Conservation (phyloP, 2,329 filamentous ascomycete species). For the Capronia coronata region DNA sequence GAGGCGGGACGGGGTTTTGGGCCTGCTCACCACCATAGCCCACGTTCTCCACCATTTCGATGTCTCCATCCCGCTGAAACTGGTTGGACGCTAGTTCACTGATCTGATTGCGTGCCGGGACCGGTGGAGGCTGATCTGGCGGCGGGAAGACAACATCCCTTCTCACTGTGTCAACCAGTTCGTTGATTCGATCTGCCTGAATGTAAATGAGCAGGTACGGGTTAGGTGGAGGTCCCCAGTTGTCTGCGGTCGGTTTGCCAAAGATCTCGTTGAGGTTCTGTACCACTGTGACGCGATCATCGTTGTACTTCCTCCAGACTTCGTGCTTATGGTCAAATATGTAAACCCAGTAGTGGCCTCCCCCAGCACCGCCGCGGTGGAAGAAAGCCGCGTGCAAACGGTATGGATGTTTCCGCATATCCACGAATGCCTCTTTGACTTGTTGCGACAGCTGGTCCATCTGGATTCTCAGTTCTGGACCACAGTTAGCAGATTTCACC, state of each 20-base stretch:
- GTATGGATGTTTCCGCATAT: slow-evolving; percentile 63
- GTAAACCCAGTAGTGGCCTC: slow-evolving; percentile 95
- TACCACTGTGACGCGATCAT: slow-evolving; percentile 67
- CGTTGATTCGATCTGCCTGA: slow-evolving; percentile 57
- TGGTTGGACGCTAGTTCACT: slow-evolving; percentile 15
- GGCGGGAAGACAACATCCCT: slow-evolving; percentile 34
- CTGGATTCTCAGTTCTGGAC: slow-evolving; percentile 13
- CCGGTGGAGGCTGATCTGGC: slow-evolving; percentile 14
- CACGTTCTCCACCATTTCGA: slow-evolving; percentile 23
- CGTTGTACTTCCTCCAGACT: slow-evolving; percentile 92
- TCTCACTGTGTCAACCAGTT: slow-evolving; percentile 53
- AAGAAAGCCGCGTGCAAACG: slow-evolving; percentile 88
- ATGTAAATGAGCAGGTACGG: slow-evolving; percentile 62
- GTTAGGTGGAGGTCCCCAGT: slow-evolving; percentile 52
- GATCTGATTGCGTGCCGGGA: slow-evolving; percentile 16
- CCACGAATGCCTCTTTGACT: slow-evolving; percentile 55
- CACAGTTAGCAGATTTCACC: neutral
- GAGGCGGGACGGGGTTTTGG: slow-evolving; percentile 5
- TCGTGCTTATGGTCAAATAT: slow-evolving; percentile 78
- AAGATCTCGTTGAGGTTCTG: slow-evolving; percentile 57
- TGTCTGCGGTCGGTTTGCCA: slow-evolving; percentile 20
- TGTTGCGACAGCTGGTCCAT: slow-evolving; percentile 30
- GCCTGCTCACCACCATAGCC: slow-evolving; percentile 22
- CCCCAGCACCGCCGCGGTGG: slow-evolving; percentile 61
- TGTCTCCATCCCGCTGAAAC: slow-evolving; percentile 13